Evolutionary conservation across 441 rosid genomes (phyloP).

Genomic region (Pelargonium cotyledonis): DNA sequence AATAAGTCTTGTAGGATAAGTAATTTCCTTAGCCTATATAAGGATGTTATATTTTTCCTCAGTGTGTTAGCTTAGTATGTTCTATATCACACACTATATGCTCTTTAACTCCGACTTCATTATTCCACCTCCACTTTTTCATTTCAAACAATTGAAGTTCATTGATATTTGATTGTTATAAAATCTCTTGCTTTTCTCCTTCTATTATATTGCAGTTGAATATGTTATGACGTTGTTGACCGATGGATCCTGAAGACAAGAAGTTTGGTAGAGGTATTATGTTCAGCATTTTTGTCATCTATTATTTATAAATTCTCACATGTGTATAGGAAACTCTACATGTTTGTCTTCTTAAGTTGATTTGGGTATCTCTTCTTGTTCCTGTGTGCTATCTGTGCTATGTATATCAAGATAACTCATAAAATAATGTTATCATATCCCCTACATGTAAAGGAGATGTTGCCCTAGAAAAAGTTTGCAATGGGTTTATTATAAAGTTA

Average conservation of each 20-base stretch:
- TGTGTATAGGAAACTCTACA: background rate
- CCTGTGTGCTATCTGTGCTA: background rate
- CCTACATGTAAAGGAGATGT: too few relatives aligned
- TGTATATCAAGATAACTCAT: background rate
- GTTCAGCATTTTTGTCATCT: background rate
- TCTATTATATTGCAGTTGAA: background rate
- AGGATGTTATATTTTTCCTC: too few relatives aligned
- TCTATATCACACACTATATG: too few relatives aligned
- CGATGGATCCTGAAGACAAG: constrained; percentile 5
- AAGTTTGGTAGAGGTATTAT: constrained; percentile 5
- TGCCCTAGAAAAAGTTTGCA: too few relatives aligned
- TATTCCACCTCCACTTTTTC: too few relatives aligned
- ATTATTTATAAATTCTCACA: too few relatives aligned
- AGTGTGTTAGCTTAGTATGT: too few relatives aligned
- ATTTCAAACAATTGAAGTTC: background rate
- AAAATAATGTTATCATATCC: too few relatives aligned
- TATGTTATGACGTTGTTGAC: background rate
- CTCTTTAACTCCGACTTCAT: too few relatives aligned
- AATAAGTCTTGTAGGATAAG: too few relatives aligned
- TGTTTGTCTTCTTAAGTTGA: background rate
- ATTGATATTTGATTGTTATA: background rate
- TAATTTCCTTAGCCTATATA: too few relatives aligned
- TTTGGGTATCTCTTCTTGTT: background rate
- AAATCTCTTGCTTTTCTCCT: background rate
- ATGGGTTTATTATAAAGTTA: too few relatives aligned